These are phyloP conservation scores for Raffaelea arxii DNA, from an alignment of 2,329 filamentous ascomycete genomes.

Conservation along the genomic window DNA sequence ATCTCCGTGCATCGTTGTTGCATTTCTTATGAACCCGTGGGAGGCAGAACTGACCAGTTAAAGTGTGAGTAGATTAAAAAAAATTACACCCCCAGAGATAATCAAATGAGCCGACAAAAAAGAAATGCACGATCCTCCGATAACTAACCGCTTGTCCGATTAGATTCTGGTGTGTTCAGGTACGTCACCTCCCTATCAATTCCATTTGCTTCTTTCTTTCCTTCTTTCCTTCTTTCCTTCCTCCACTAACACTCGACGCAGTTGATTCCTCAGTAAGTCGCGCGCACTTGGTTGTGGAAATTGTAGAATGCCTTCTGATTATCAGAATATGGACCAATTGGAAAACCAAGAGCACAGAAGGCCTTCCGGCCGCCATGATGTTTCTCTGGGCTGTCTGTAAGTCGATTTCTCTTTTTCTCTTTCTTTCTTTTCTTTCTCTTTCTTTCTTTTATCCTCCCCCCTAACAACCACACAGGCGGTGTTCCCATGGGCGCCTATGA, in stretches of 20 bases:
- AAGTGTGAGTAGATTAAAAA: conserved; percentile 5
- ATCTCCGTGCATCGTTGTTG: not conserved
- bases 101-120: not conserved
- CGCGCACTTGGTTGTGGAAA: not conserved
- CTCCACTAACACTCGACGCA: not conserved
- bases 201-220: conserved; percentile 14
- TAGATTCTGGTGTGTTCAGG: conserved; percentile 30
- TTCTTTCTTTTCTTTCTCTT: not conserved
- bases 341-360: conserved; percentile 50
- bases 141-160: not conserved
- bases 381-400: conserved; percentile 52
- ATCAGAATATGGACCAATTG: conserved; percentile 50
- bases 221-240: too few species aligned
- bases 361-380: conserved; percentile 50
- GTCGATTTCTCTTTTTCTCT: conserved; percentile 4
- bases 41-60: not conserved
- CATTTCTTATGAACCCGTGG: not conserved
- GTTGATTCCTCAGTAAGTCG: conserved; percentile 2
- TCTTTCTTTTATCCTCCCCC: not conserved
- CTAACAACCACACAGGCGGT: conserved; percentile 18
- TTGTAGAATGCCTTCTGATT: not conserved
- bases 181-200: conserved; percentile 10
- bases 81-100: not conserved
- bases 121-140: too few species aligned
- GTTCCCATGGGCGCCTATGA: conserved; percentile 31